phyloP scores from a whole-genome alignment of 1,284 basidiomycete genomes.

The Albatrellus sp. region DNA sequence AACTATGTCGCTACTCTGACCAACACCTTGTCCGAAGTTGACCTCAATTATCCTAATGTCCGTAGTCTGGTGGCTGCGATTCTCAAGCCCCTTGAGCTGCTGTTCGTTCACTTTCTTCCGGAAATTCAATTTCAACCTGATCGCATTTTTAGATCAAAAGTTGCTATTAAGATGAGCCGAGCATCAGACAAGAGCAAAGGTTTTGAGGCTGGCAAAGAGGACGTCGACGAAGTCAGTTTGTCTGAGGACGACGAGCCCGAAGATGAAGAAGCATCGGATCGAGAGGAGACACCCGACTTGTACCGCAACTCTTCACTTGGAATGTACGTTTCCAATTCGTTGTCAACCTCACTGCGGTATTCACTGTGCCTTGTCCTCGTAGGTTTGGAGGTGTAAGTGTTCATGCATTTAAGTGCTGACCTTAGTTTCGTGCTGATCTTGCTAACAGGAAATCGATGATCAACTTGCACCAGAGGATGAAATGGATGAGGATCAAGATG shows the following conservation, averaged over 20 bases:
- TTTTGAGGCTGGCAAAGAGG: slow-evolving; percentile 34
- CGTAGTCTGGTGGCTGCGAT: slow-evolving; percentile 77
- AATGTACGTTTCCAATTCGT: slow-evolving; percentile 48
- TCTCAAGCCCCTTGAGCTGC: slow-evolving; percentile 79
- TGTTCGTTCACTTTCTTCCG: slow-evolving; percentile 39
- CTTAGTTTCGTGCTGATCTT: not conserved
- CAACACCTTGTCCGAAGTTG: slow-evolving; percentile 82
- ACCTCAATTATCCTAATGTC: slow-evolving; percentile 92
- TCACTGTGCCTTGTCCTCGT: slow-evolving; percentile 1
- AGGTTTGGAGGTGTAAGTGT: slow-evolving; percentile 71
- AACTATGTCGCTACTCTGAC: slow-evolving; percentile 89
- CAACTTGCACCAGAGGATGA: slow-evolving; percentile 61
- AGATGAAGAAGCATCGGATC: slow-evolving; percentile 31
- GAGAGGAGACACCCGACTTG: slow-evolving; percentile 84
- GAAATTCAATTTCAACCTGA: slow-evolving; percentile 4
- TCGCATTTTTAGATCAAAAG: slow-evolving; percentile 57
- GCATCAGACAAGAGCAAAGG: slow-evolving; percentile 64
- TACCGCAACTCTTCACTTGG: slow-evolving; percentile 96
- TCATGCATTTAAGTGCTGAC: not conserved
- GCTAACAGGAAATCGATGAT: slow-evolving; percentile 69
- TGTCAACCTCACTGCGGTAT: not conserved
- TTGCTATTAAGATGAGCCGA: slow-evolving; percentile 95
- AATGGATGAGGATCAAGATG: slow-evolving; percentile 73
- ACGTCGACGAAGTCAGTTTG: slow-evolving; percentile 43
- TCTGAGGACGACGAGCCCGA: slow-evolving; percentile 48